Evolutionary conservation across 768 basidiomycete species (phyloP).

Genomic region (Auriscalpium orientale): DNA sequence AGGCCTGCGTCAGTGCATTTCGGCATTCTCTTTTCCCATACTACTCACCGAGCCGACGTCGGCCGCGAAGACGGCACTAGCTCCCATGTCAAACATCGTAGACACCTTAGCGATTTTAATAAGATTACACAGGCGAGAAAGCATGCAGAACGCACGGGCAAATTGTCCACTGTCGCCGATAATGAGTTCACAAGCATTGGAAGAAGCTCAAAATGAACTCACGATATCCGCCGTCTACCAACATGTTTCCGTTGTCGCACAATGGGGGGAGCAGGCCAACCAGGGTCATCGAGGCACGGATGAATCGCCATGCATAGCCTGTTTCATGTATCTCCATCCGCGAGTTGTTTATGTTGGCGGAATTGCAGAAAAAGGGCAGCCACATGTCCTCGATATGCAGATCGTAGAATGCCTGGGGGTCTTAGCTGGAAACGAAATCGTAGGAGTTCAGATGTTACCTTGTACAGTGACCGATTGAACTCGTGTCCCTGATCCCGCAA

Average conservation of each 20-base stretch:
- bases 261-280: conserved; percentile 92
- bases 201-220: conserved; percentile 19
- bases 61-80: conserved; percentile 82
- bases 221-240: conserved; percentile 90
- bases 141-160: conserved; percentile 50
- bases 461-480: conserved; percentile 92
- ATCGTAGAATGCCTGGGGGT: conserved; percentile 73
- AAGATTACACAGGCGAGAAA: background rate
- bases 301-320: conserved; percentile 97
- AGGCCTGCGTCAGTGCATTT: background rate
- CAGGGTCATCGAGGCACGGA: conserved; percentile 96
- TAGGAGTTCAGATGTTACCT: conserved; percentile 37
- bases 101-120: conserved; percentile 46
- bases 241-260: conserved; percentile 87
- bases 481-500: conserved; percentile 64
- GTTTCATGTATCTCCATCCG: conserved; percentile 96
- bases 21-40: background rate
- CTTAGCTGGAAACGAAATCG: conserved; percentile 2
- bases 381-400: conserved; percentile 97
- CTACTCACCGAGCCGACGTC: conserved; percentile 81
- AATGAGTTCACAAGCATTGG: background rate
- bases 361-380: conserved; percentile 97
- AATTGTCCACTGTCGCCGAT: conserved; percentile 63
- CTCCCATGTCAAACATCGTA: conserved; percentile 88
- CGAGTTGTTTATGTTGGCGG: conserved; percentile 93